phyloP scores from a whole-genome alignment of 495 filamentous ascomycete species.

The Penicillium taxi region DNA sequence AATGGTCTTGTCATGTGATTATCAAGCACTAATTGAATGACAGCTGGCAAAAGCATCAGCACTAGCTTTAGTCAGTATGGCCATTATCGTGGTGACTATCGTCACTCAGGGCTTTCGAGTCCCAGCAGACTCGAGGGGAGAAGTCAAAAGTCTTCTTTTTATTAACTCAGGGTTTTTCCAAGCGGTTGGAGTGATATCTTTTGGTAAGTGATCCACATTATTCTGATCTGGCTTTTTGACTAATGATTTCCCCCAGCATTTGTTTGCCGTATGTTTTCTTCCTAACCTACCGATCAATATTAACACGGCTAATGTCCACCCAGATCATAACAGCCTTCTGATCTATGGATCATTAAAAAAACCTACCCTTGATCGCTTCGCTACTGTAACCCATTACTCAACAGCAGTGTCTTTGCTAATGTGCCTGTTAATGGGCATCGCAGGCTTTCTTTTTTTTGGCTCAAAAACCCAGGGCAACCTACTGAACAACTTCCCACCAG shows the following conservation, averaged over 20 bases:
- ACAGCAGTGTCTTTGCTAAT: conserved; percentile 82
- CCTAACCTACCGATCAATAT: not conserved
- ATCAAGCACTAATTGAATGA: conserved; percentile 14
- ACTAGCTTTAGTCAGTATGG: conserved; percentile 84
- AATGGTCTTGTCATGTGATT: not conserved
- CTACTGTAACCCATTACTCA: conserved; percentile 84
- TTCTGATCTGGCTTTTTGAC: conserved; percentile 2
- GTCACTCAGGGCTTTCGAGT: conserved; percentile 73
- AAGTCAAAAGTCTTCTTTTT: conserved; percentile 55
- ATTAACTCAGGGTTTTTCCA: conserved; percentile 85
- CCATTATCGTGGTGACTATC: conserved; percentile 80
- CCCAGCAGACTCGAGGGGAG: conserved; percentile 59
- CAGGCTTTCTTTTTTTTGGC: conserved; percentile 88
- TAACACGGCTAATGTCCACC: conserved; percentile 6
- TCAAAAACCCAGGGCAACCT: conserved; percentile 89
- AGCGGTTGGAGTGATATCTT: conserved; percentile 94
- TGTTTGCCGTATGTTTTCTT: conserved; percentile 59
- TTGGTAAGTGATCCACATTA: conserved; percentile 50
- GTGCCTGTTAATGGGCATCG: conserved; percentile 79
- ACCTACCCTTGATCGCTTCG: conserved; percentile 90
- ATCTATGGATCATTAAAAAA: conserved; percentile 95
- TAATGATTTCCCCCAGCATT: conserved; percentile 58
- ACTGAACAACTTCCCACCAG: conserved; percentile 89
- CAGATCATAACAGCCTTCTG: conserved; percentile 89
- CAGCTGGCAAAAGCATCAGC: conserved; percentile 93